Conservation (phyloP, 2,329 filamentous ascomycete genomes). For the Hirsutella thompsonii region DNA sequence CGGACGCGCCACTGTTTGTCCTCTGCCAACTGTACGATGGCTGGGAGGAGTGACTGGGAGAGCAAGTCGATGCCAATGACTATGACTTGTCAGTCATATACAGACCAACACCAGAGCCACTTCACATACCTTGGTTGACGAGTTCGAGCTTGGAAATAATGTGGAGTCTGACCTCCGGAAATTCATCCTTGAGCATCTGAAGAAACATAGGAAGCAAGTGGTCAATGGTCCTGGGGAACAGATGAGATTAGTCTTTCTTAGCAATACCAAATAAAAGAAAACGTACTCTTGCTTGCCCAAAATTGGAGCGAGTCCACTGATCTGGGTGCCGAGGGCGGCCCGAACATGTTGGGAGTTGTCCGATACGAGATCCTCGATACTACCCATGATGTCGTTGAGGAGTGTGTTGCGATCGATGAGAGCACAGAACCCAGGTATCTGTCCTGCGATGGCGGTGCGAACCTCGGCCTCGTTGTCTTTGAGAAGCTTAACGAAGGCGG, state of each 20-base stretch:
- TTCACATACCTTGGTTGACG: constrained; percentile 71
- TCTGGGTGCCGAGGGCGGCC: constrained; percentile 88
- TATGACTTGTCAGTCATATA: neutral
- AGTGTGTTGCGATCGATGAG: constrained; percentile 79
- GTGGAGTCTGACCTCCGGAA: constrained; percentile 92
- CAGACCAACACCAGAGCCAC: neutral
- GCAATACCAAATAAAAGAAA: too few species aligned
- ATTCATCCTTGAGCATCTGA: constrained; percentile 98
- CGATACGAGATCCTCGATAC: constrained; percentile 88
- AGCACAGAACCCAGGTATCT: constrained; percentile 93
- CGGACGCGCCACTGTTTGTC: constrained; percentile 99
- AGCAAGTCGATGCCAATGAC: constrained; percentile 97
- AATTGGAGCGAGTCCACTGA: constrained; percentile 91
- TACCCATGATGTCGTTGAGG: constrained; percentile 92
- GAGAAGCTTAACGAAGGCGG: constrained; percentile 91
- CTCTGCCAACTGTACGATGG: constrained; percentile 93
- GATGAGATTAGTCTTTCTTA: neutral
- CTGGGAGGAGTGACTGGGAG: constrained; percentile 89
- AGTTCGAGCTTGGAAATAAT: constrained; percentile 99
- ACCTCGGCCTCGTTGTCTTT: constrained; percentile 98
- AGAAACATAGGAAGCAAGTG: constrained; percentile 98
- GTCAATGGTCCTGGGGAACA: constrained; percentile 64
- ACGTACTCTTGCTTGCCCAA: constrained; percentile 92
- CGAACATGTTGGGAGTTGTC: constrained; percentile 95
- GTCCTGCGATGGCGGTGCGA: constrained; percentile 88